Evolutionary conservation across 2,329 filamentous ascomycete genomes (phyloP), one percentile per base, ranked within the genome.

Genomic region (Fusarium sp.): DNA sequence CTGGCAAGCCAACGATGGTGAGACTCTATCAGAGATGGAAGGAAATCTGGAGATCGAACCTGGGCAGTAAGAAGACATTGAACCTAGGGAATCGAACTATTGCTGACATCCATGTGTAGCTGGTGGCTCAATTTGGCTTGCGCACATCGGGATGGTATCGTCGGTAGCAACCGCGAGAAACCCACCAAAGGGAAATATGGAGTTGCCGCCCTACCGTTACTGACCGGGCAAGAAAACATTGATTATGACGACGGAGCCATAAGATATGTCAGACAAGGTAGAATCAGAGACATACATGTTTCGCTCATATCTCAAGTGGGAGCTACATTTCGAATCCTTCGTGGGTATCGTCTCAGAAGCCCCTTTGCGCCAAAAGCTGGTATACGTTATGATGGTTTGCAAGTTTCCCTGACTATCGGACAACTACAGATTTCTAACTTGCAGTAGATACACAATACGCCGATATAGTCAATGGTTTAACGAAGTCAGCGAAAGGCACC

Each of bases 81-180:
- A 5, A 4, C n/a, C 29, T 29, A 5, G 29, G 15, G 29, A 30
- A 12, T 12, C 5, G 8, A 34, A 18, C 16, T 27, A 8, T 58
- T 55, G 29, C 57, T 53, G 54, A 77, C 77, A 54, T 79, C 46
- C 10, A 15, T 47, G 11, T n/a, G 12, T 57, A 89, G 87, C 59
- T 90, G 85, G 87, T 89, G 87, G 86, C 75, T 87, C 20, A 86
- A 87, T 56, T 79, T 88, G 32, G 83, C 85, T 38, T 88, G 87
- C 69, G 87, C 86, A 4, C 80, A 85, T 63, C 83, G 86, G 29
- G 87, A 89, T 70, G 87, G 87, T 22, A 85, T 89, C 20, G 82
- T 88, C 11, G 80, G 78, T 10, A 82, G 78, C 55, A 80, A 81
- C 15, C 68, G 77, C 5, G 84, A 87, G 67, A 81, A 69, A 16